Conservation (phyloP, 2,329 filamentous ascomycete species). For the Ambrosiella xylebori region DNA sequence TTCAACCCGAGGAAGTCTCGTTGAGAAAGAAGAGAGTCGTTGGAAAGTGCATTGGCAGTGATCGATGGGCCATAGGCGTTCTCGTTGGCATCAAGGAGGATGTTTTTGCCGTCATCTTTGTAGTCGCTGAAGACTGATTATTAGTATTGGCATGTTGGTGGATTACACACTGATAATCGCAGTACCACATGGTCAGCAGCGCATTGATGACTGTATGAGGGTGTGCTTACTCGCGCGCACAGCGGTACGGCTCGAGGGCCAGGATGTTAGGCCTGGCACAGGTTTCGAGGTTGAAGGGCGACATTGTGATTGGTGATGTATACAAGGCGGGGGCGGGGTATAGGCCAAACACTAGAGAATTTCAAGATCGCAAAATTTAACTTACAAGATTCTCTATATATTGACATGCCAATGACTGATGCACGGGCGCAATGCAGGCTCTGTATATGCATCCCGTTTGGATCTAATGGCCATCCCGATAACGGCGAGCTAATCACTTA, state of each 20-base stretch:
- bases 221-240: slow-evolving; percentile 55
- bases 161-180: background rate
- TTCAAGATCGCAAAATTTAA: too few species aligned
- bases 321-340: background rate
- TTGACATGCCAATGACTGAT: too few species aligned
- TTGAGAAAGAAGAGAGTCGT: slow-evolving; percentile 22
- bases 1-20: slow-evolving; percentile 68
- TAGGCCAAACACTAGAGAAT: background rate
- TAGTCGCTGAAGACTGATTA: slow-evolving; percentile 54
- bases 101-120: slow-evolving; percentile 92
- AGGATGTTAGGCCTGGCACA: slow-evolving; percentile 66
- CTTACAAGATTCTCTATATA: too few species aligned
- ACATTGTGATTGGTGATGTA: slow-evolving; percentile 24
- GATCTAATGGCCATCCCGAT: background rate
- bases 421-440: background rate
- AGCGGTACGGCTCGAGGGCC: slow-evolving; percentile 60
- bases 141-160: slow-evolving; percentile 2
- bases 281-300: slow-evolving; percentile 53
- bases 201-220: background rate
- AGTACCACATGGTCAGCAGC: background rate
- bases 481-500: slow-evolving; percentile 4
- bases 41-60: slow-evolving; percentile 28
- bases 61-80: slow-evolving; percentile 86
- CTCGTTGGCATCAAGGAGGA: slow-evolving; percentile 94
- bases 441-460: background rate